Evolutionary conservation across 805 yeast genomes (phyloP), one percentile per base, ranked within the genome.

Genomic region (Pichia californica): DNA sequence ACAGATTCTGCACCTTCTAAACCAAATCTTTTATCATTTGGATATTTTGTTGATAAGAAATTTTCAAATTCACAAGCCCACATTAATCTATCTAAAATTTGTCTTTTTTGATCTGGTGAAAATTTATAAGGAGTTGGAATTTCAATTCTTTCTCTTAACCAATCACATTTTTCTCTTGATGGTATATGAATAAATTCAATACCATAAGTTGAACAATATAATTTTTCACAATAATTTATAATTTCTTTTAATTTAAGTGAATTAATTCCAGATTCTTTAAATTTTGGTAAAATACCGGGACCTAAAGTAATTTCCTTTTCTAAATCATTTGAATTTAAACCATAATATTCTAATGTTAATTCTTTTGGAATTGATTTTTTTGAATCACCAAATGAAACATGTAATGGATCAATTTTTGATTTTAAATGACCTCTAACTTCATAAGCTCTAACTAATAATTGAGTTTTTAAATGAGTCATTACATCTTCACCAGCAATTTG

Each of bases 11-110:
- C 95, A 73, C 99, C 99, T 74, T 93, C 99, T 47, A 93, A 74
- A 67, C 99, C 99, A 61, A 93, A 93, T 70, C 99, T 85, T 73
- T 93, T 93, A 66, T 89, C 98, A 69, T 88, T 91, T 52, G 99
- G 98, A 77, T 88, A 93, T 70, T 93, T 93, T 46, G 96, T 81
- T 38, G 96, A 79, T 59, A 93, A 70, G 77, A 93, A 93, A 47
- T 83, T 70, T 73, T 93, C 99, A 61, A 93, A 93, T 40, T 88
- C 81, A 49, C 95, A 81, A 40, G 98, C 78, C 99, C 99, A 93
- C 66, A 91, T 87, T 60, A 93, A 71, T 63, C 99, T 81, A 68
- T 93, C 99, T 58, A 93, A 74, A 56, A 93, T 93, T 67, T 93
- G 95, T 71, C 96, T 81, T 74, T 91, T 93, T 71, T 91, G 86